These are phyloP conservation scores for Diaporthe batatas DNA, from an alignment of 2,329 filamentous ascomycete genomes.

Conservation along the genomic window DNA sequence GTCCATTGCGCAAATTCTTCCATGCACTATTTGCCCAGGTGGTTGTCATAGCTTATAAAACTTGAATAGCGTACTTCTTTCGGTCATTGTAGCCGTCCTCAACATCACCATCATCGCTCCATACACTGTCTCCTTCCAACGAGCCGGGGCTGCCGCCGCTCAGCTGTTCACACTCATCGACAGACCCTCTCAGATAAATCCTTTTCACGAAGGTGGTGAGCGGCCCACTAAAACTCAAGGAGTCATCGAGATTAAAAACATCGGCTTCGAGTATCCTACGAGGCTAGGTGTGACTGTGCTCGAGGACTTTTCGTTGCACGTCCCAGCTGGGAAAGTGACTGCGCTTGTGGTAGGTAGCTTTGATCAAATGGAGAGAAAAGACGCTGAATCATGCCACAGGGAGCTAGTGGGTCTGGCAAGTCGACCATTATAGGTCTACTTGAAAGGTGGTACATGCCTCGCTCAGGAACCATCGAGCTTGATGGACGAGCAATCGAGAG, in stretches of 20 bases:
- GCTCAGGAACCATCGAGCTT: conserved; percentile 47
- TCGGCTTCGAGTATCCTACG: conserved; percentile 7
- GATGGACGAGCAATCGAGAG: conserved; percentile 47
- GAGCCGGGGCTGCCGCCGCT: conserved; percentile 6
- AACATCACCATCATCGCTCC: conserved; percentile 17
- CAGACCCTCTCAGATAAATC: neutral
- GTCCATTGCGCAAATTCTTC: neutral
- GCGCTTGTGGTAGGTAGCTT: conserved; percentile 8
- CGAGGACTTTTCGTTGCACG: conserved; percentile 11
- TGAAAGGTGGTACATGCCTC: conserved; percentile 65
- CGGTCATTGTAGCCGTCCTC: neutral
- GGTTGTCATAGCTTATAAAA: neutral
- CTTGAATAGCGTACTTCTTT: neutral
- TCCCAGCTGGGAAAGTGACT: conserved; percentile 13
- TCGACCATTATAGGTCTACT: conserved; percentile 61
- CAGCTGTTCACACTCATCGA: conserved; percentile 8
- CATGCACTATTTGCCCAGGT: neutral
- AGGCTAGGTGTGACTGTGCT: neutral
- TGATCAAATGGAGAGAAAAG: too few relatives aligned
- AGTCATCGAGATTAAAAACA: neutral
- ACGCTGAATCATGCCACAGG: conserved; percentile 46
- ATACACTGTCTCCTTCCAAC: neutral
- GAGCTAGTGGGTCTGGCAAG: conserved; percentile 63
- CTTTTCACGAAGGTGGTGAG: conserved; percentile 2
- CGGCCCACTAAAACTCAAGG: neutral